A percentile compares a stretch with the other conserved stretches of the same genome.
phyloP scores from a whole-genome alignment of 768 basidiomycete genomes.

The Amanita phalloides region DNA sequence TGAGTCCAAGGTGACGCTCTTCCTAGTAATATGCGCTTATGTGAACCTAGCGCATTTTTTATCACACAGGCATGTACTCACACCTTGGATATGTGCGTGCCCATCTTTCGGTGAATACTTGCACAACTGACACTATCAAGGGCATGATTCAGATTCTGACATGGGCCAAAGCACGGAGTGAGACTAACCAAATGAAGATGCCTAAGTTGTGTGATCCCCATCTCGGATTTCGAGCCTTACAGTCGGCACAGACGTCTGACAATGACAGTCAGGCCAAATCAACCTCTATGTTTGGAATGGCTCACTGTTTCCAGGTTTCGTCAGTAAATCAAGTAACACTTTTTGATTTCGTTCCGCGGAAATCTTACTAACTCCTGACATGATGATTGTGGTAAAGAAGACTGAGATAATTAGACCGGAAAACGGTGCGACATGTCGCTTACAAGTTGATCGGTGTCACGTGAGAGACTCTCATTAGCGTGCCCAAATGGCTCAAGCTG shows the following conservation, averaged over 20 bases:
- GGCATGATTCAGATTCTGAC: slow-evolving; percentile 4
- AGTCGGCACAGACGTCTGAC: slow-evolving; percentile 85
- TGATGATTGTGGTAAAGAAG: slow-evolving; percentile 5
- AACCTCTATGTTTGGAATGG: slow-evolving; percentile 1
- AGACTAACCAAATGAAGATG: slow-evolving; percentile 73
- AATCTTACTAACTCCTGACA: slow-evolving; percentile 42
- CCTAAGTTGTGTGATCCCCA: slow-evolving; percentile 90
- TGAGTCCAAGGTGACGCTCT: slow-evolving; percentile 80
- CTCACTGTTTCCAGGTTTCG: slow-evolving; percentile 75
- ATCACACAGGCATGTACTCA: slow-evolving; percentile 26
- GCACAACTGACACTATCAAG: slow-evolving; percentile 69
- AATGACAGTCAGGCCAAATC: neutral
- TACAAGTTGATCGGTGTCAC: neutral
- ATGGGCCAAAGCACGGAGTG: neutral
- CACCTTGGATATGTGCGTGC: slow-evolving; percentile 92
- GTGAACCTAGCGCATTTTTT: neutral
- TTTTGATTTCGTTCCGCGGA: slow-evolving; percentile 56
- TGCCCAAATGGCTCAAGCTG: neutral
- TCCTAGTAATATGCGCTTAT: slow-evolving; percentile 32
- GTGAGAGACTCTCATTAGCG: neutral
- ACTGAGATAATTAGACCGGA: neutral
- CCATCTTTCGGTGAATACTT: slow-evolving; percentile 88
- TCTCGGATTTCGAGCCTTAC: slow-evolving; percentile 74
- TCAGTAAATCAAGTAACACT: slow-evolving; percentile 54
- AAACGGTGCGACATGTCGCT: slow-evolving; percentile 1